Evolutionary conservation across 2,329 filamentous ascomycete species (phyloP), one percentile per base, ranked within the genome.

Genomic region (Xylaria sp.): DNA sequence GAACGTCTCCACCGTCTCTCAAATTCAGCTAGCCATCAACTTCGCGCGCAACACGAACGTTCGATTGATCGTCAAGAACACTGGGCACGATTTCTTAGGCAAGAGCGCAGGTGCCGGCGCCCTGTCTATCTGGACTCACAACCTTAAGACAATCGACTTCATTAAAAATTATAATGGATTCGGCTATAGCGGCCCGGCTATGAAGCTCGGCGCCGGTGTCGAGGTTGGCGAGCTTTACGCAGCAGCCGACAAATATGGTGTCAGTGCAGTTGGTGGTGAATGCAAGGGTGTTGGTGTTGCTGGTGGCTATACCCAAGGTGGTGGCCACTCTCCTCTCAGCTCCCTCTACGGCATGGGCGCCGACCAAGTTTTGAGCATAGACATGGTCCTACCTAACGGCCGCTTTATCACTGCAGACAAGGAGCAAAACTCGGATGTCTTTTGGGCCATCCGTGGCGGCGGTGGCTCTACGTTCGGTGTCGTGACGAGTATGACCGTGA

Each of bases 141-240:
- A 78, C 39, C 72, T 81, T 31, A 79, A 81, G 66, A 62, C 71
- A 23, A 75, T 80, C 23, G 63, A 75, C 20, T 78, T 78, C 39
- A 66, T 76, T 58, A 62, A 72, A 7, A 72, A 72, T 20, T 82
- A 85, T 75, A 73, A 68, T 1, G 67, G 69, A 39, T 48, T 64
- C 1, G 54, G 64, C 12, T 83, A 82, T 65, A 76, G 75, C 0
- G 86, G 86, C 0, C 78, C 82, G 1, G 87, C 86, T 0, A 82
- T 89, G 71, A 89, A 86, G 75, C 79, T 88, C 20, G 87, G 86
- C 1, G 82, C 86, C 10, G 88, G 87, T 62, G 83, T 89, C 7
- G 80, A 86, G 66, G 85, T 83, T 1, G 79, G 79, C 43, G 86
- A 89, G 69, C 77, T 87, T 1, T 89, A 89, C 73, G 82, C 82